These are phyloP conservation scores for Lasiodiplodia sp. DNA, from an alignment of 2,329 filamentous ascomycete genomes.

Conservation along the genomic window DNA sequence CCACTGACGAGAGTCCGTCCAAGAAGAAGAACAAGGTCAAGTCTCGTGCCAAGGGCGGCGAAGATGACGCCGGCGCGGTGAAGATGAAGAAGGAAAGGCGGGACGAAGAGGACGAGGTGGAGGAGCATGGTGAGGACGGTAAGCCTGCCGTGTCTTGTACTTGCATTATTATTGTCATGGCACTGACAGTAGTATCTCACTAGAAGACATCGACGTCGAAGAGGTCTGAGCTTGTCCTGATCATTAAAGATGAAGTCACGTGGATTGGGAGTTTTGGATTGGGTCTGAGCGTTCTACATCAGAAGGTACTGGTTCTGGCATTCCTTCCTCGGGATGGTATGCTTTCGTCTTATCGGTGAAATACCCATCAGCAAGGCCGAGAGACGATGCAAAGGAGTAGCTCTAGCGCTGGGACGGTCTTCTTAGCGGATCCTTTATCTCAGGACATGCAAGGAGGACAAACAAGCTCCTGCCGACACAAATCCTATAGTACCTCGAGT, in stretches of 20 bases:
- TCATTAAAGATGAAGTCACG: background rate
- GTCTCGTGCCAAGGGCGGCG: background rate
- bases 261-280: background rate
- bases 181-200: background rate
- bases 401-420: background rate
- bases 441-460: too few relatives aligned
- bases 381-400: background rate
- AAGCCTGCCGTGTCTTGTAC: background rate
- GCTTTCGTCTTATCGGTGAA: background rate
- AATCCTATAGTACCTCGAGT: too few relatives aligned
- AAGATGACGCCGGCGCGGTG: conserved; percentile 18
- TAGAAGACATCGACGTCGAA: background rate
- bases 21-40: conserved; percentile 3
- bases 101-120: conserved; percentile 32
- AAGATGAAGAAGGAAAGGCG: conserved; percentile 35
- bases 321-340: background rate
- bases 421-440: background rate
- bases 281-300: background rate
- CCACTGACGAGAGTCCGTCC: background rate
- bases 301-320: background rate
- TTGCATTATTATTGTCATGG: background rate
- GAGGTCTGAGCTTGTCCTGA: background rate
- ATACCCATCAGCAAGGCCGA: background rate
- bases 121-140: conserved; percentile 22
- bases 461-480: too few relatives aligned